A percentile compares a stretch with the other conserved stretches of the same genome.
These are phyloP conservation scores for Leccinum griseonigrum DNA, from an alignment of 1,284 basidiomycete species.

Conservation along the genomic window DNA sequence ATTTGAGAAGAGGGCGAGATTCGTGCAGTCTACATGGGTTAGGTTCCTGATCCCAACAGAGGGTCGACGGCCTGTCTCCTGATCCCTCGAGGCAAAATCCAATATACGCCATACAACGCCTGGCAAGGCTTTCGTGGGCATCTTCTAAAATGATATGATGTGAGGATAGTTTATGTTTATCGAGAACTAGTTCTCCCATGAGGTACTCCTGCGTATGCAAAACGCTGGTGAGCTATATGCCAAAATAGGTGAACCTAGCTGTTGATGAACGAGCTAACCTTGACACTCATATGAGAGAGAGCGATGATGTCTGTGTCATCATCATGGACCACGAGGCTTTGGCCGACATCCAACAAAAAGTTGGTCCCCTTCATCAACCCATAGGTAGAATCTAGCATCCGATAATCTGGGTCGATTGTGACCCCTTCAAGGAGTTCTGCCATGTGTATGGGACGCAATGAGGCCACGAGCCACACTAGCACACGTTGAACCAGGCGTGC, in stretches of 20 bases:
- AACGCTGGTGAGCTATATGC: not conserved
- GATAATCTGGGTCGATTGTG: not conserved
- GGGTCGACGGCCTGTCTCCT: not conserved
- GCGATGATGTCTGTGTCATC: slow-evolving; percentile 1
- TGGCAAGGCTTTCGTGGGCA: slow-evolving; percentile 3
- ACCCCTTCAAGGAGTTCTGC: not conserved
- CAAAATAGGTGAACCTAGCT: not conserved
- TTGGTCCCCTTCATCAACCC: not conserved
- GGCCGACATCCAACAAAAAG: not conserved
- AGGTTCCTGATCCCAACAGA: not conserved
- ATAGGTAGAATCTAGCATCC: not conserved
- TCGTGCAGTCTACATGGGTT: not conserved
- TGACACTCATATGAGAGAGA: slow-evolving; percentile 11
- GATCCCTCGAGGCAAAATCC: not conserved
- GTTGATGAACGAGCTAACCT: not conserved
- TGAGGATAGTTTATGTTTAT: not conserved
- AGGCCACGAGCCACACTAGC: slow-evolving; percentile 6
- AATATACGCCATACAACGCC: slow-evolving; percentile 5
- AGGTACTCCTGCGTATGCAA: slow-evolving; percentile 4
- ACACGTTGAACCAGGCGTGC: slow-evolving; percentile 4
- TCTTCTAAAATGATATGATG: not conserved
- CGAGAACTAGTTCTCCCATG: not conserved
- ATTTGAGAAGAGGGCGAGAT: slow-evolving; percentile 3
- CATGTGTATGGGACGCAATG: not conserved
- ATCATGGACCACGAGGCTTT: slow-evolving; percentile 4